Conservation (phyloP, 345 rosid species). For the Bruguiera sexangula region DNA sequence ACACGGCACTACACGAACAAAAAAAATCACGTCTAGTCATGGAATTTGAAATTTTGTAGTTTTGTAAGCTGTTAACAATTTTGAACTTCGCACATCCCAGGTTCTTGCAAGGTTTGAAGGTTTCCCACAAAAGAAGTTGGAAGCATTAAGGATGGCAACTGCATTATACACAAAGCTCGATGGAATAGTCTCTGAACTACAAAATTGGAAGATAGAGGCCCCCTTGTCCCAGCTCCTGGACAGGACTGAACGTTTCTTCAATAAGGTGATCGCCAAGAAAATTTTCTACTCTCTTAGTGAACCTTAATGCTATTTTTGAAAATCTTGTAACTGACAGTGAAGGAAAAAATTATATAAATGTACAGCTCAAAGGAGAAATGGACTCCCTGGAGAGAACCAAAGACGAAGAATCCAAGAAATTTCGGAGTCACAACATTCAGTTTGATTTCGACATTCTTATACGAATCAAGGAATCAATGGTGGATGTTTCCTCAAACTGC, state of each 20-base stretch:
- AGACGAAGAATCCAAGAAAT: conserved; percentile 81
- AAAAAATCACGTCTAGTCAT: no score
- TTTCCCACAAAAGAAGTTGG: conserved; percentile 82
- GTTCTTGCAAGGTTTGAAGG: conserved; percentile 88
- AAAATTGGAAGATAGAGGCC: conserved; percentile 58
- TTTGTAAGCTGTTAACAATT: not conserved
- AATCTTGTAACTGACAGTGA: conserved; percentile 1
- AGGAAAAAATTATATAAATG: no score
- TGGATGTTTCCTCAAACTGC: conserved; percentile 80
- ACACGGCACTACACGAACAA: no score
- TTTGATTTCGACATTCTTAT: conserved; percentile 67
- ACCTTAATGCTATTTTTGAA: not conserved
- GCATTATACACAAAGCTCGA: conserved; percentile 58
- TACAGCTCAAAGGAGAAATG: conserved; percentile 70
- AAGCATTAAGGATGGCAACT: conserved; percentile 69
- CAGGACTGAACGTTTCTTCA: conserved; percentile 73
- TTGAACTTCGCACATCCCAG: conserved; percentile 27
- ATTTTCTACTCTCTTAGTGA: not conserved
- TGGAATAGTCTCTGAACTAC: conserved; percentile 49
- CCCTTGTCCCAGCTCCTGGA: conserved; percentile 69
- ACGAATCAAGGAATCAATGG: conserved; percentile 75
- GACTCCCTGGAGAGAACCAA: conserved; percentile 72
- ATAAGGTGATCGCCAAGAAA: conserved; percentile 42
- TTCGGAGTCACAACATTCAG: conserved; percentile 57
- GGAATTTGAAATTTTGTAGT: no score